These are phyloP conservation scores for Zygosaccharomyces pseudobailii DNA, from an alignment of 1,139 yeast genomes.

Conservation along the genomic window DNA sequence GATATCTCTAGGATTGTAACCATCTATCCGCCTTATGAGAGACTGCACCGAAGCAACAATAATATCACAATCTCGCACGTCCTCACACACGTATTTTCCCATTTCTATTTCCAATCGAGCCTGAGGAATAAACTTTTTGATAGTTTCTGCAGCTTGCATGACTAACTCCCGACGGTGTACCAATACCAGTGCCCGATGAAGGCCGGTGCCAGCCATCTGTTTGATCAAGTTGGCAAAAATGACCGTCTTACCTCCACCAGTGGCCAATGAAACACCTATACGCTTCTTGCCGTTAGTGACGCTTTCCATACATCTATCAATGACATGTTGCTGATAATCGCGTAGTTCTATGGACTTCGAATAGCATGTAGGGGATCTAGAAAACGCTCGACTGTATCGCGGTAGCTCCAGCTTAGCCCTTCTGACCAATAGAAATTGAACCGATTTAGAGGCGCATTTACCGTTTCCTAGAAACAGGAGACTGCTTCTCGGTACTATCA, in stretches of 20 bases:
- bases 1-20: slow-evolving; percentile 48
- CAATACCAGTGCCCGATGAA: slow-evolving; percentile 48
- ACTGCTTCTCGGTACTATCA: no score
- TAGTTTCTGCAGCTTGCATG: slow-evolving; percentile 57
- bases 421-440: no score
- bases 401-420: neutral
- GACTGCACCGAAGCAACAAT: slow-evolving; percentile 78
- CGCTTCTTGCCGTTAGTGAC: slow-evolving; percentile 46
- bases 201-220: slow-evolving; percentile 35
- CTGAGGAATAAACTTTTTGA: slow-evolving; percentile 47
- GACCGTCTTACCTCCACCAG: slow-evolving; percentile 95
- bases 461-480: no score
- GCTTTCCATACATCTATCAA: slow-evolving; percentile 50
- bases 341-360: slow-evolving; percentile 35
- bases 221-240: slow-evolving; percentile 67
- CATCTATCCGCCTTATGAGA: slow-evolving; percentile 49
- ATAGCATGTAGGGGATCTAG: slow-evolving; percentile 1
- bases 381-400: neutral
- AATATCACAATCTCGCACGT: slow-evolving; percentile 49
- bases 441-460: no score
- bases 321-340: slow-evolving; percentile 71
- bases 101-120: slow-evolving; percentile 65
- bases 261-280: slow-evolving; percentile 82
- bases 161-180: slow-evolving; percentile 84
- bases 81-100: slow-evolving; percentile 40